Evolutionary conservation across 2,329 filamentous ascomycete species (phyloP).

Genomic region (Phoma sp.): DNA sequence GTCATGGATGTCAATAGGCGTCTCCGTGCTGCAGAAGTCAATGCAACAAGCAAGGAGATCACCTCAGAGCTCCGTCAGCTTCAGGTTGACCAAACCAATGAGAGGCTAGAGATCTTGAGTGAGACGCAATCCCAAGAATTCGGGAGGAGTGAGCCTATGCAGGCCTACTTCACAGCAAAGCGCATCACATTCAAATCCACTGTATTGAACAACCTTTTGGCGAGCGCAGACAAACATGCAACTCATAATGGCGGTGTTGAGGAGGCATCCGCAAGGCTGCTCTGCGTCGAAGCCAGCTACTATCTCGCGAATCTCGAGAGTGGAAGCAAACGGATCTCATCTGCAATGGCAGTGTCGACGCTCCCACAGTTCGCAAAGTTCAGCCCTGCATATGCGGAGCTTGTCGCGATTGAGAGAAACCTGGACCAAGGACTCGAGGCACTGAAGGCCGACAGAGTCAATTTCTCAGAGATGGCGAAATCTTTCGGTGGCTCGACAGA

Average conservation of each 20-base stretch:
- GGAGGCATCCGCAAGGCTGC: conserved; percentile 72
- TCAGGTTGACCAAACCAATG: conserved; percentile 85
- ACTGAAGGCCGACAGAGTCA: conserved; percentile 82
- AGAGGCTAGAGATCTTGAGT: conserved; percentile 77
- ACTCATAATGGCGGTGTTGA: conserved; percentile 75
- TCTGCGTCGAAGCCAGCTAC: conserved; percentile 76
- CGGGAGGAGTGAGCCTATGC: conserved; percentile 81
- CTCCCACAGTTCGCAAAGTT: conserved; percentile 80
- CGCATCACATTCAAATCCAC: conserved; percentile 84
- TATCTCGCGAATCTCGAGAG: conserved; percentile 84
- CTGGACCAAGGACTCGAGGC: conserved; percentile 89
- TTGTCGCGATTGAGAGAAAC: conserved; percentile 89
- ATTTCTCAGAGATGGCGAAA: conserved; percentile 80
- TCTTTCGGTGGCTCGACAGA: conserved; percentile 69
- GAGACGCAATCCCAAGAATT: conserved; percentile 64
- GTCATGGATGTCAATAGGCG: conserved; percentile 98
- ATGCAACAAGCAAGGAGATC: conserved; percentile 93
- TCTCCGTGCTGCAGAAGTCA: conserved; percentile 86
- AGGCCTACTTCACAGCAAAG: conserved; percentile 87
- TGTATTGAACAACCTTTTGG: conserved; percentile 23
- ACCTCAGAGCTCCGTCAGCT: conserved; percentile 86
- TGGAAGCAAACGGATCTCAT: conserved; percentile 85
- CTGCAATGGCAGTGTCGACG: conserved; percentile 79
- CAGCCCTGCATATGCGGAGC: conserved; percentile 81
- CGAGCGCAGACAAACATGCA: conserved; percentile 62